Evolutionary conservation across 129 eudicot genomes (phyloP).

Genomic region (Deinandra increscens): DNA sequence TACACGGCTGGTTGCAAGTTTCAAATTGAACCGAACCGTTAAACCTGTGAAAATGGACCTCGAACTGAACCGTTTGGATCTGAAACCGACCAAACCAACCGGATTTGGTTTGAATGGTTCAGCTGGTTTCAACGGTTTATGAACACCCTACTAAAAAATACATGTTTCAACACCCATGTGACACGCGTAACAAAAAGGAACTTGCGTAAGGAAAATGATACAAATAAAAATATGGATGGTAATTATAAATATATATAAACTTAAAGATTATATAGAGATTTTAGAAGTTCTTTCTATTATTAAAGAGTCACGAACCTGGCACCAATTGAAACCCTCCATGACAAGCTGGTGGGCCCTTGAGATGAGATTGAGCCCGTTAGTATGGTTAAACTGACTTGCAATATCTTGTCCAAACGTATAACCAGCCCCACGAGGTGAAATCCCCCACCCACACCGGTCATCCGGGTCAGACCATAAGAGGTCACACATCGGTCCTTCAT

Average conservation of each 20-base stretch:
- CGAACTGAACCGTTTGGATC: too few species aligned
- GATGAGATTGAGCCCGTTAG: slow-evolving; percentile 71
- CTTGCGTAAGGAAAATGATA: background rate
- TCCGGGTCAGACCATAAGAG: slow-evolving; percentile 90
- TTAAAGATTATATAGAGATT: background rate
- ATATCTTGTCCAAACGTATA: slow-evolving; percentile 86
- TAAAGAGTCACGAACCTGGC: slow-evolving; percentile 58
- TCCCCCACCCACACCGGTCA: slow-evolving; percentile 93
- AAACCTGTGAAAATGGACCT: too few species aligned
- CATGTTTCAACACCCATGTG: background rate
- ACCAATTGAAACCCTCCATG: slow-evolving; percentile 87
- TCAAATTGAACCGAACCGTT: too few species aligned
- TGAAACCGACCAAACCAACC: too few species aligned
- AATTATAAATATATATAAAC: background rate
- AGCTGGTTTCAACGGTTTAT: too few species aligned
- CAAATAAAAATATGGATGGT: background rate
- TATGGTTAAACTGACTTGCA: slow-evolving; percentile 72
- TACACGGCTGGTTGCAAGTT: too few species aligned
- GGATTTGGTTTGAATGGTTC: too few species aligned
- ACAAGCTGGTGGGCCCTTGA: slow-evolving; percentile 87
- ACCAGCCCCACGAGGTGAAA: slow-evolving; percentile 96
- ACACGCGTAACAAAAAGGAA: background rate
- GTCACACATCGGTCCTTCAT: slow-evolving; percentile 92
- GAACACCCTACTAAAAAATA: too few species aligned
- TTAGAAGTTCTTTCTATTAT: background rate